Evolutionary conservation across 2,329 filamentous ascomycete genomes (phyloP).

Genomic region (Paecilomyces sp.): DNA sequence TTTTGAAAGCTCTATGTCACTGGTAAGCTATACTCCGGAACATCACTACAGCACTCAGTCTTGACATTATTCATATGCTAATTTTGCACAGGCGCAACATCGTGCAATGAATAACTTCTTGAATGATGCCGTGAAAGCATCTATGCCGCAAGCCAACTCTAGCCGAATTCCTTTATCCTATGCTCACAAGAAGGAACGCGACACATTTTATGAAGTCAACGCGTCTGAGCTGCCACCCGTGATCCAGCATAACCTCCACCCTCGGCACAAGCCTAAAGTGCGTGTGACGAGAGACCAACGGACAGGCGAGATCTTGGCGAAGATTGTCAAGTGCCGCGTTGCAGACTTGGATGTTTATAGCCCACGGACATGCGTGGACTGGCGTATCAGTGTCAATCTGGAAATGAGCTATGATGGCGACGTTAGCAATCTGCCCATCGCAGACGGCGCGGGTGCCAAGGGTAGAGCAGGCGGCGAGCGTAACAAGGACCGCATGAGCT

Average conservation of each 20-base stretch:
- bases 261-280: slow-evolving; percentile 55
- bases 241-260: slow-evolving; percentile 54
- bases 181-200: slow-evolving; percentile 71
- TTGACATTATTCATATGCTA: slow-evolving; percentile 9
- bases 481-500: slow-evolving; percentile 85
- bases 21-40: slow-evolving; percentile 49
- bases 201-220: slow-evolving; percentile 75
- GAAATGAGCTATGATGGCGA: slow-evolving; percentile 81
- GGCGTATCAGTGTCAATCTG: slow-evolving; percentile 87
- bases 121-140: slow-evolving; percentile 59
- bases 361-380: slow-evolving; percentile 72
- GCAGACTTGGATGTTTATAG: slow-evolving; percentile 82
- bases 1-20: slow-evolving; percentile 86
- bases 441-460: slow-evolving; percentile 28
- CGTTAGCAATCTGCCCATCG: slow-evolving; percentile 45
- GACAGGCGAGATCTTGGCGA: slow-evolving; percentile 61
- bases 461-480: slow-evolving; percentile 49
- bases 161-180: slow-evolving; percentile 55
- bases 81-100: slow-evolving; percentile 60
- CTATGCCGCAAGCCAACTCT: slow-evolving; percentile 31
- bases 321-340: slow-evolving; percentile 87
- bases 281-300: slow-evolving; percentile 72
- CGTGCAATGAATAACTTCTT: slow-evolving; percentile 76
- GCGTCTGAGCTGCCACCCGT: slow-evolving; percentile 56
- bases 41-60: not conserved